Evolutionary conservation across 2,329 filamentous ascomycete genomes (phyloP), one percentile per base, ranked within the genome.

Genomic region (Apiospora koreana): DNA sequence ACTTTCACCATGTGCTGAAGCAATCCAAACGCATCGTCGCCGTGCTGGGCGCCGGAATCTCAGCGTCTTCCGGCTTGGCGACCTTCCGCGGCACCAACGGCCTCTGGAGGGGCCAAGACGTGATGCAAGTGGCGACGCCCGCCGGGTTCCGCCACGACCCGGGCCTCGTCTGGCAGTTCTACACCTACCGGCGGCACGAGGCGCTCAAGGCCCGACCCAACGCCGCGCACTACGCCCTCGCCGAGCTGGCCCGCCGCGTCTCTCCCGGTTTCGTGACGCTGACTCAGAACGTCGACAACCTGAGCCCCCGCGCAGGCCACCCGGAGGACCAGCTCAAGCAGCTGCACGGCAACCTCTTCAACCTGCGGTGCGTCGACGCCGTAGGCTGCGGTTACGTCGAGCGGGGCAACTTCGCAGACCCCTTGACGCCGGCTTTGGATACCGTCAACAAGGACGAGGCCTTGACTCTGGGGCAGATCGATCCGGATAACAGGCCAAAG

Each of bases 81-180:
- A 92, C 90, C 0, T 93, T 92, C 75, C 83, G 91, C 74, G 89
- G 90, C 8, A 87, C 87, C 3, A 89, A 89, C 7, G 90, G 90
- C 3, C 80, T 92, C 25, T 93, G 91, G 90, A 82, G 89, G 71
- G 87, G 85, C 4, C 86, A 91, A 75, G 87, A 91, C 76, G 87
- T 89, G 10, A 87, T 81, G 8, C 81, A 82, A 28, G 81, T 92
- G 8, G 90, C 91, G 3, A 91, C 89, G 0, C 88, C 89, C 16
- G 84, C 86, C 68, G 90, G 90, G 1, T 93, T 92, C 75, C 77
- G 82, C 21, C 77, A 77, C 16, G 83, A 91, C 72, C 90, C 91
- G 1, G 89, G 84, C 3, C 81, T 92, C 4, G 89, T 92, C n/a
- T 93, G 91, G 91, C 89, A 92, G 73, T 92, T 92, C 78, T 92